A percentile compares a stretch with the other conserved stretches of the same genome.
These are phyloP conservation scores for Exophiala calicioides DNA, from an alignment of 2,329 filamentous ascomycete species.

Conservation along the genomic window DNA sequence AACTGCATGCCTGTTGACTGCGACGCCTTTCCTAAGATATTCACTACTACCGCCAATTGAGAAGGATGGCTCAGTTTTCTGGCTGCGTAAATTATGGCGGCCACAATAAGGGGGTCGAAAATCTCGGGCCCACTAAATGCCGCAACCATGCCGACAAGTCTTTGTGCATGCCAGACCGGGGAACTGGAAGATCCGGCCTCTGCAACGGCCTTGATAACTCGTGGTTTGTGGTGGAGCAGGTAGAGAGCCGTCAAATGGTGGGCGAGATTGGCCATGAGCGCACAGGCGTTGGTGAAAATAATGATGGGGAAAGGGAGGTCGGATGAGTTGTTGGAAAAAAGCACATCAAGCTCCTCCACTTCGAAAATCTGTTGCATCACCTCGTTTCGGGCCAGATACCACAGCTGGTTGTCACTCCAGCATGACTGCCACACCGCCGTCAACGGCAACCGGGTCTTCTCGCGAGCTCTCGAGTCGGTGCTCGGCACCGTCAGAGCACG, in stretches of 20 bases:
- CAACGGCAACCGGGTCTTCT: not conserved
- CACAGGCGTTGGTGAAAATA: conserved; percentile 12
- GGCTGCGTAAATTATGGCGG: conserved; percentile 1
- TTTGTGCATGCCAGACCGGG: conserved; percentile 6
- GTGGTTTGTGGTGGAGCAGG: conserved; percentile 9
- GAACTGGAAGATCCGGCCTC: conserved; percentile 3
- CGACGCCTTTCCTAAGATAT: not conserved
- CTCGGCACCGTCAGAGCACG: not conserved
- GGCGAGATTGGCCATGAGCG: conserved; percentile 6
- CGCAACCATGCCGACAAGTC: conserved; percentile 2
- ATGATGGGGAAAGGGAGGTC: conserved; percentile 1
- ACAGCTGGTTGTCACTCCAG: conserved; percentile 8
- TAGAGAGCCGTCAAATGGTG: conserved; percentile 9
- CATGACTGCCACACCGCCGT: conserved; percentile 4
- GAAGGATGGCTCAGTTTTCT: conserved; percentile 8
- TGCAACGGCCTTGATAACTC: conserved; percentile 1
- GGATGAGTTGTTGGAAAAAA: not conserved
- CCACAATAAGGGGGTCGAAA: conserved; percentile 6
- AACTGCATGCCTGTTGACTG: conserved; percentile 3
- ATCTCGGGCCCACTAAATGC: not conserved
- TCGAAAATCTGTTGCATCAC: conserved; percentile 11
- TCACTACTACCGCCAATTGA: conserved; percentile 3
- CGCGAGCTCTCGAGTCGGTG: not conserved
- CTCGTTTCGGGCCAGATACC: conserved; percentile 6
- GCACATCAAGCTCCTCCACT: not conserved